phyloP scores from a whole-genome alignment of 768 basidiomycete genomes.

The Mycena indigotica region DNA sequence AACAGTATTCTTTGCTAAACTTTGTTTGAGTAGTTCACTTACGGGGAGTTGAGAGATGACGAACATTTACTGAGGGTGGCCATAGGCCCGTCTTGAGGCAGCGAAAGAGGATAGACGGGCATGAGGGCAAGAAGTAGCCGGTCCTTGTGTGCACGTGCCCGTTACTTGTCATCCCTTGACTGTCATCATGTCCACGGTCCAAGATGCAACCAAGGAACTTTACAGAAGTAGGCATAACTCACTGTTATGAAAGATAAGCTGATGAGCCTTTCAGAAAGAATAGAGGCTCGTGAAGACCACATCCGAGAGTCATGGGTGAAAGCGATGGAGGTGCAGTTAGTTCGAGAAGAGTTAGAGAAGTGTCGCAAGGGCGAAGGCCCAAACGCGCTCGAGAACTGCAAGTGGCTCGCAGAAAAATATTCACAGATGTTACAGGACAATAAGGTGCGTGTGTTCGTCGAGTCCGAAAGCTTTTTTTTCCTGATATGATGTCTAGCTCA shows the following conservation, averaged over 20 bases:
- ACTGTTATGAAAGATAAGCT: not conserved
- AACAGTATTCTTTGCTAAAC: constrained; percentile 55
- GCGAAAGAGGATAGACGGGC: constrained; percentile 59
- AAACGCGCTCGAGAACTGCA: constrained; percentile 89
- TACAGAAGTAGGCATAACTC: constrained; percentile 10
- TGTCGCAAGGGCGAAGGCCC: constrained; percentile 91
- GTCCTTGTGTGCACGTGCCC: constrained; percentile 2
- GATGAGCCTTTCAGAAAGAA: constrained; percentile 46
- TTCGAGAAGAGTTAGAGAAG: constrained; percentile 84
- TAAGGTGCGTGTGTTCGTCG: constrained; percentile 61
- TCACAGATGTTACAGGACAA: constrained; percentile 75
- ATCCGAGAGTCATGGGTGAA: constrained; percentile 93
- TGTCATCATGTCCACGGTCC: constrained; percentile 18
- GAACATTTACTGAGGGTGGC: constrained; percentile 71
- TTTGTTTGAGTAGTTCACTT: not conserved
- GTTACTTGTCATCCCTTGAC: too few species aligned
- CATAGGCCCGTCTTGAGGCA: constrained; percentile 42
- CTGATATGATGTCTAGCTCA: constrained; percentile 44
- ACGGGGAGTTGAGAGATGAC: constrained; percentile 11
- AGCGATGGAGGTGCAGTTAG: constrained; percentile 89
- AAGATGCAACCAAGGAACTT: constrained; percentile 16
- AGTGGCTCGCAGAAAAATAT: constrained; percentile 83
- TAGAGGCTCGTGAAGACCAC: constrained; percentile 70
- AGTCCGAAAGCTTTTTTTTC: not conserved
- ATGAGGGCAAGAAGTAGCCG: not conserved